These are phyloP conservation scores for Amaranthus palmeri DNA, from an alignment of 148 eudicot species.

Conservation along the genomic window DNA sequence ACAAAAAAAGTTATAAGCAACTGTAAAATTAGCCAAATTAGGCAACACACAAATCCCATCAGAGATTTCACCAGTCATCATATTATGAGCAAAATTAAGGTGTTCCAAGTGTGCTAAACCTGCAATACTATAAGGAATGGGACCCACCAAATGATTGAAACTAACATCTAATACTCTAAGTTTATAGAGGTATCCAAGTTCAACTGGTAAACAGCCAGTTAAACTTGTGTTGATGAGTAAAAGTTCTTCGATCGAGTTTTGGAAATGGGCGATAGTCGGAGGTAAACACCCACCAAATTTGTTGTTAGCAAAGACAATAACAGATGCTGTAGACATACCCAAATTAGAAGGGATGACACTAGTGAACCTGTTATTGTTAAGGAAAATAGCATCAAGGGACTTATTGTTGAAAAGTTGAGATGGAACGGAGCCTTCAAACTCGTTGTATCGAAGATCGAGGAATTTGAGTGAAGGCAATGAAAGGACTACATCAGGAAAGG, in stretches of 20 bases:
- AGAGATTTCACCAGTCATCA: conserved; percentile 51
- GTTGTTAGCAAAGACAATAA: conserved; percentile 63
- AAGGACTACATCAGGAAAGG: conserved; percentile 56
- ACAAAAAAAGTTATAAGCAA: conserved; percentile 59
- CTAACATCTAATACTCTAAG: conserved; percentile 57
- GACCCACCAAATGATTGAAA: conserved; percentile 45
- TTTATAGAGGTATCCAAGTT: conserved; percentile 56
- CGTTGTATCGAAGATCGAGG: conserved; percentile 68
- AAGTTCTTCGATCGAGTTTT: conserved; percentile 52
- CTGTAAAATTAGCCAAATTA: conserved; percentile 45
- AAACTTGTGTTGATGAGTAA: conserved; percentile 49
- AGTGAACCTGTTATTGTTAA: conserved; percentile 53
- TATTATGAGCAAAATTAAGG: conserved; percentile 56
- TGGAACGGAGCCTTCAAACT: conserved; percentile 65
- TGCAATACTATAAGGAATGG: conserved; percentile 53
- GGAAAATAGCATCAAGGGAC: conserved; percentile 51
- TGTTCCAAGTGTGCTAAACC: conserved; percentile 54
- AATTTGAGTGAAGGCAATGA: conserved; percentile 42
- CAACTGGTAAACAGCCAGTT: conserved; percentile 56
- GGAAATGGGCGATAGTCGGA: conserved; percentile 54
- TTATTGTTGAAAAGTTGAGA: conserved; percentile 38
- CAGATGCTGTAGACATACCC: conserved; percentile 43
- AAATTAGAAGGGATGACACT: conserved; percentile 45
- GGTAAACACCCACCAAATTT: conserved; percentile 53
- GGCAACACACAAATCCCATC: conserved; percentile 58